Percentiles rank a stretch among this genome's conserved stretches.
Evolutionary conservation across 305 asterid genomes (phyloP).

Genomic region (Solanum hybrid): DNA sequence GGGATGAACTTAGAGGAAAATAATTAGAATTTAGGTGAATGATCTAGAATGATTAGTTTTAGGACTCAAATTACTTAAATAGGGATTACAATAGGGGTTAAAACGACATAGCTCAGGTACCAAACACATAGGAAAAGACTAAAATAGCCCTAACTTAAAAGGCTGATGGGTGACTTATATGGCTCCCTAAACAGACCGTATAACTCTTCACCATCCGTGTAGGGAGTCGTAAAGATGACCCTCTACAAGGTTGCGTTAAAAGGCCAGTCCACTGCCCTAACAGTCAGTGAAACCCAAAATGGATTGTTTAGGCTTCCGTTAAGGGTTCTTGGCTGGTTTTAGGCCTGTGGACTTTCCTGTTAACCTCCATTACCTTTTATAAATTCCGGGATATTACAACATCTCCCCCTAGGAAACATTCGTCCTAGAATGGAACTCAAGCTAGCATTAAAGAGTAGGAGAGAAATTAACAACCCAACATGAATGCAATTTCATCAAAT

Average conservation of each 20-base stretch:
- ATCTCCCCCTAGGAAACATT: neutral
- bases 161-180: neutral
- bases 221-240: neutral
- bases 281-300: neutral
- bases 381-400: neutral
- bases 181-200: neutral
- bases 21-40: neutral
- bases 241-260: neutral
- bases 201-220: neutral
- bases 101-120: neutral
- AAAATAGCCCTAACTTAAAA: neutral
- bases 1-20: neutral
- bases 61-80: neutral
- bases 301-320: neutral
- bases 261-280: neutral
- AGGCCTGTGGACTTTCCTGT: neutral
- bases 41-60: neutral
- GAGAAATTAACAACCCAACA: neutral
- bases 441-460: neutral
- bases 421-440: neutral
- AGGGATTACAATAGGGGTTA: neutral
- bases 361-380: neutral
- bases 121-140: neutral
- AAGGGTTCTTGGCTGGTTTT: neutral
- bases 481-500: neutral